Evolutionary conservation across 2,329 filamentous ascomycete genomes (phyloP).

Genomic region (Fusarium sulawesiense): DNA sequence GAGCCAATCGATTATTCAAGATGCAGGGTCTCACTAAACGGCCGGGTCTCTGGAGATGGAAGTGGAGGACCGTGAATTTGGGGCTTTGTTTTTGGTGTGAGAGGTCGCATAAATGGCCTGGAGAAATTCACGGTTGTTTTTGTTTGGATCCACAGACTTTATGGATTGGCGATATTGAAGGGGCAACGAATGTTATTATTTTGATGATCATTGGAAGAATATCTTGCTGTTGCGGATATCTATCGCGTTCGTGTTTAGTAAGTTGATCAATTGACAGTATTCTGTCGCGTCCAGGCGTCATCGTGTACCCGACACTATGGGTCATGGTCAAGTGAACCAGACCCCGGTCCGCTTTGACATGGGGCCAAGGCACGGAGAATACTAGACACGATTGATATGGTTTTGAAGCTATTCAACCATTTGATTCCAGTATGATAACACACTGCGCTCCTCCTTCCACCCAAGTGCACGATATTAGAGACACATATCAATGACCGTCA

Average conservation of each 20-base stretch:
- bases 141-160: slow-evolving; percentile 28
- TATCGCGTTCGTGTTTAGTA: background rate
- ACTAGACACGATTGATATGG: background rate
- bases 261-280: background rate
- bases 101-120: slow-evolving; percentile 11
- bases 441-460: too few species aligned
- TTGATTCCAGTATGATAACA: background rate
- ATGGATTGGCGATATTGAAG: slow-evolving; percentile 32
- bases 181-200: slow-evolving; percentile 28
- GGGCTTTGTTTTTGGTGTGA: slow-evolving; percentile 27
- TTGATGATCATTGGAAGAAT: background rate
- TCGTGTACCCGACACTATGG: background rate
- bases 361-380: background rate
- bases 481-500: background rate
- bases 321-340: background rate
- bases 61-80: slow-evolving; percentile 42
- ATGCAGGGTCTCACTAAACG: slow-evolving; percentile 42
- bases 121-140: slow-evolving; percentile 36
- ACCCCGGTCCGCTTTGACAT: background rate
- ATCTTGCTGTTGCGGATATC: background rate
- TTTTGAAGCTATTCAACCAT: slow-evolving; percentile 4
- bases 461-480: background rate
- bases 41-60: slow-evolving; percentile 12
- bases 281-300: background rate
- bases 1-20: slow-evolving; percentile 44